Base-by-base conservation (phyloP, 148 eudicot genomes). In the Bassia scoparia region DNA sequence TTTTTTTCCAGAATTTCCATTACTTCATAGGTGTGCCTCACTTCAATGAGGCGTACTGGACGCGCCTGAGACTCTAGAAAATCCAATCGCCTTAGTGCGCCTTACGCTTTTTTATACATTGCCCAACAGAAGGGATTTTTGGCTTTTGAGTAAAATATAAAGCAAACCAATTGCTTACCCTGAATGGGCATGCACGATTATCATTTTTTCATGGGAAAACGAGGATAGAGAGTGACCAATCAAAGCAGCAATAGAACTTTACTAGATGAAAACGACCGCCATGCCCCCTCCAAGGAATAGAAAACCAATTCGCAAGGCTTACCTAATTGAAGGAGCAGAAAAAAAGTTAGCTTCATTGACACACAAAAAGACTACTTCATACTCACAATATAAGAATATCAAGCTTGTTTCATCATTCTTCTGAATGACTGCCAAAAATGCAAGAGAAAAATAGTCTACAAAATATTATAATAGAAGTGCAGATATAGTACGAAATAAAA, bases 281-380 rank as follows among this genome's bases (percentile, higher is more conserved):
- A 88, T 91, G 74, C 99, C 99, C 77, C 94, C 91, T 53, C 97
- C 99, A 83, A 95, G 92, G 82, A 91, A 95, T 83, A 95, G 78
- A 82, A 95, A 95, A 68, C 99, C 99, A 52, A 86, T 82, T n/a
- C 21, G 90, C 90, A 84, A 95, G 80, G 85, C 99, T 95, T 63
- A 92, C 99, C 97, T 91, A 82, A 21, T 56, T 58, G 68, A 76
- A 23, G 46, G 18, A 52, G 66, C 68, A 34, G 58, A 18, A 43
- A 37, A 26, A 33, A 24, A 31, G 35, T 34, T 21, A 46, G 53
- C 17, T 43, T 44, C 3, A 64, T n/a, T 41, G 8, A 34, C 44
- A 7, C 27, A 55, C n/a, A n/a, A n/a, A n/a, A 2, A 55, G 67
- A 30, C 33, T 15, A 9, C 67, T 62, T 9, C 43, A 62, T n/a